Evolutionary conservation across 805 yeast genomes (phyloP), one percentile per base, ranked within the genome.

Genomic region (Candida tallmaniae): DNA sequence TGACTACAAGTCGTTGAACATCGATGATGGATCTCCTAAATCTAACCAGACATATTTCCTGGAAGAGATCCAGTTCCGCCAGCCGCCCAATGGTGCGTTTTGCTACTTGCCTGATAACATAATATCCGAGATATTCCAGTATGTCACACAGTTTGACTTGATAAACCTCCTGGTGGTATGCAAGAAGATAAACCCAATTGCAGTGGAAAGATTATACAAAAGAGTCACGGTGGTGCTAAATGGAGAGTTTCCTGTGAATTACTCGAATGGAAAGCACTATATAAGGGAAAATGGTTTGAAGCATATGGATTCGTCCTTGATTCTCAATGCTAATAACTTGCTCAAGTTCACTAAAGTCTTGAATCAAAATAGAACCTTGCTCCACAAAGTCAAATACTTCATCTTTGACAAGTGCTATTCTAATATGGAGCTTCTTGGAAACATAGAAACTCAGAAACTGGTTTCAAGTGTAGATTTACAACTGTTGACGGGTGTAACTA

Each of bases 361-460:
- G 14, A 34, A 42, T 9, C n/a, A 32, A 5, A 53, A 52, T 36
- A 44, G 44, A 3, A 18, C 21, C 5, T 43, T 56, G 32, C 31
- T 58, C 6, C 50, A 45, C 13, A 44, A 45, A 15, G 42, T 61
- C 32, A 46, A 47, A 38, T 58, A 41, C 34, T 59, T 61, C 33
- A 52, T 58, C 13, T 60, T 61, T 43, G 66, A 59, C 40, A 59
- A 59, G 36, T 58, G 65, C 44, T 38, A 46, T 33, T 24, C 44
- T 9, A 37, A 34, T 27, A 36, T 36, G 3, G 29, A 30, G 9
- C 25, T 21, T 16, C 6, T 24, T n/a, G 6, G 7, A 18, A 12
- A 29, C 7, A 9, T 16, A 8, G n/a, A 10, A 10, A 17, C 29
- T 14, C 9, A 18, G 9, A 27, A 20, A 6, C n/a, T 27, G 9